Evolutionary conservation across 75 land plant genomes (phyloP).

Genomic region (Cupressus sempervirens): DNA sequence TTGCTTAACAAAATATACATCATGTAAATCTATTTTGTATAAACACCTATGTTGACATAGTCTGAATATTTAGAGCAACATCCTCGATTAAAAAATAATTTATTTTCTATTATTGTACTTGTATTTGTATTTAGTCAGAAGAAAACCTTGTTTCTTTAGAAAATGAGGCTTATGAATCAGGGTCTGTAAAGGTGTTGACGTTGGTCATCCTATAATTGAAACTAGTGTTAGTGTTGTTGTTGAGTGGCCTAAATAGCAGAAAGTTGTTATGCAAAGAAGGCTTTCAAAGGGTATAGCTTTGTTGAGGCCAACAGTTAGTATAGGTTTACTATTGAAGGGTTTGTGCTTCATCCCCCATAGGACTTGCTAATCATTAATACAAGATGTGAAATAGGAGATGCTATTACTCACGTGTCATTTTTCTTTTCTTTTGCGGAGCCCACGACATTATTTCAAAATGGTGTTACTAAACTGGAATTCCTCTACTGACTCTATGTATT

Average conservation of each 20-base stretch:
- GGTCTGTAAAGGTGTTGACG: background rate
- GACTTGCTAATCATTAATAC: constrained; percentile 33
- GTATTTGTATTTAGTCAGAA: background rate
- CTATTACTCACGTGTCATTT: constrained; percentile 38
- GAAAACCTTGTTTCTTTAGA: background rate
- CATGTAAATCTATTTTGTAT: background rate
- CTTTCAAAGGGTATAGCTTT: background rate
- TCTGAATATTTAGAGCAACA: background rate
- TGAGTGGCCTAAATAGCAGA: background rate
- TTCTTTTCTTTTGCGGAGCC: constrained; percentile 24
- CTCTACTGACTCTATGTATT: constrained; percentile 29
- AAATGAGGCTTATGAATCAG: background rate
- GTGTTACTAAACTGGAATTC: background rate
- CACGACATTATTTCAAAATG: background rate
- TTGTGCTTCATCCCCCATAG: constrained; percentile 46
- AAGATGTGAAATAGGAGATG: constrained; percentile 72
- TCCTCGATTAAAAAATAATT: background rate
- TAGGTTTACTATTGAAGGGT: constrained; percentile 1
- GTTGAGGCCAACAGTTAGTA: constrained; percentile 10
- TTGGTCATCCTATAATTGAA: background rate
- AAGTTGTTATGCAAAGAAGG: background rate
- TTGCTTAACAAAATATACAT: background rate
- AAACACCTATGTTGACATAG: background rate
- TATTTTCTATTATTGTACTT: background rate
- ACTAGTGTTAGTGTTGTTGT: background rate